Evolutionary conservation across 2,329 filamentous ascomycete genomes (phyloP).

Genomic region (Rutstroemia sydowiana): DNA sequence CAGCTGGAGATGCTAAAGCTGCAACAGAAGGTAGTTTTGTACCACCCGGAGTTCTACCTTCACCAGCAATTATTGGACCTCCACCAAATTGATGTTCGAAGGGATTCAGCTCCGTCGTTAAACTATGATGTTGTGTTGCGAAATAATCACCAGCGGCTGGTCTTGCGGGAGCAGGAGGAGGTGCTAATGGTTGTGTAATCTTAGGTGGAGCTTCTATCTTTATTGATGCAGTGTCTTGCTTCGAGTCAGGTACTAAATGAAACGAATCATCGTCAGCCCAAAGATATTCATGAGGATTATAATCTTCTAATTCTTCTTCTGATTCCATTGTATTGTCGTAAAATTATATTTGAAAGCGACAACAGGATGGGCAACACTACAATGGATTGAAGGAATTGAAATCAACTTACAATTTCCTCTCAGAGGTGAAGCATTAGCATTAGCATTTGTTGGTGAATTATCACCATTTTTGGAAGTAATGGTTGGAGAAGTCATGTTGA

Average conservation of each 20-base stretch:
- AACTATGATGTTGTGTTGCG: constrained; percentile 18
- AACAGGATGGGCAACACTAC: neutral
- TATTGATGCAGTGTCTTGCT: neutral
- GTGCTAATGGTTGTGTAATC: neutral
- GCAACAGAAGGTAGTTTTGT: constrained; percentile 83
- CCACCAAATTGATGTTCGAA: constrained; percentile 82
- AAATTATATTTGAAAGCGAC: neutral
- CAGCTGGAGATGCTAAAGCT: constrained; percentile 81
- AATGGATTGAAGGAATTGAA: neutral
- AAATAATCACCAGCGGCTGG: constrained; percentile 53
- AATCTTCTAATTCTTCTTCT: neutral
- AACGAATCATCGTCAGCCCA: neutral
- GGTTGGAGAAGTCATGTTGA: neutral
- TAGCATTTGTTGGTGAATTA: neutral
- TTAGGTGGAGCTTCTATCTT: neutral
- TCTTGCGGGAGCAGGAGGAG: neutral
- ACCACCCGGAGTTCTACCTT: constrained; percentile 72
- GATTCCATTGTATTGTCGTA: neutral
- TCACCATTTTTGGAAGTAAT: neutral
- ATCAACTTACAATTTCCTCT: neutral
- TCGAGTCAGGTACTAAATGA: neutral
- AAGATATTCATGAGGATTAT: neutral
- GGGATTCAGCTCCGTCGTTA: constrained; percentile 84
- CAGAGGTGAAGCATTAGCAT: neutral
- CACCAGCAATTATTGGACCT: constrained; percentile 40